These are phyloP conservation scores for Colletotrichum neosansevieriae DNA, from an alignment of 2,329 filamentous ascomycete genomes.

Conservation along the genomic window DNA sequence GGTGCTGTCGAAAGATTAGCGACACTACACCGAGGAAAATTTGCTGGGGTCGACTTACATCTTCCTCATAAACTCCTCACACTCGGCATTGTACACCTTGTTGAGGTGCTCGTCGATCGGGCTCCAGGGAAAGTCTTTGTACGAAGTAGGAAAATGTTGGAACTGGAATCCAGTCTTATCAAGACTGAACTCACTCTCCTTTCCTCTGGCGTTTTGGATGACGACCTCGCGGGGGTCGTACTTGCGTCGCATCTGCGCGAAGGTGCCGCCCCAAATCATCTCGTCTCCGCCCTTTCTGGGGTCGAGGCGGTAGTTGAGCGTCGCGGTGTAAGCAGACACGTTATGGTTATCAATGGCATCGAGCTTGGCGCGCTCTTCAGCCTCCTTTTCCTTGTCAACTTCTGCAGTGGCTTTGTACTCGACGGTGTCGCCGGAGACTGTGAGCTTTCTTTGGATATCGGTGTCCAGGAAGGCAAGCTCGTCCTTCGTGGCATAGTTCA, in stretches of 20 bases:
- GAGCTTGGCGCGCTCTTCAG: constrained; percentile 20
- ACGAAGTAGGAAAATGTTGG: constrained; percentile 13
- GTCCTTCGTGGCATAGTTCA: constrained; percentile 21
- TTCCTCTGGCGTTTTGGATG: constrained; percentile 17
- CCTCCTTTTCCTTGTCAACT: constrained; percentile 4
- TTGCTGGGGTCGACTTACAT: not conserved
- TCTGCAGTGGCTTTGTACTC: constrained; percentile 11
- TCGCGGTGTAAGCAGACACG: not conserved
- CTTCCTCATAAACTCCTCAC: constrained; percentile 20
- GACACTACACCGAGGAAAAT: no score
- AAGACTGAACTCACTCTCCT: constrained; percentile 11
- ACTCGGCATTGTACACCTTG: constrained; percentile 4
- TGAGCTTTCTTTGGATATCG: constrained; percentile 3
- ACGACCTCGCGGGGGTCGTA: constrained; percentile 12
- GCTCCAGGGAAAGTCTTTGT: constrained; percentile 24
- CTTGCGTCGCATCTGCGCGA: constrained; percentile 26
- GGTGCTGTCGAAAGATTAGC: not conserved
- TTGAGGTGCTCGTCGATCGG: constrained; percentile 24
- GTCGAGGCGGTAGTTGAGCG: constrained; percentile 22
- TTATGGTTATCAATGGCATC: constrained; percentile 4
- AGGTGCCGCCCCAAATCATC: constrained; percentile 30
- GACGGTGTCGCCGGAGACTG: constrained; percentile 3
- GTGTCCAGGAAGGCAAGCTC: constrained; percentile 29
- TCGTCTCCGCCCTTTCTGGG: constrained; percentile 24
- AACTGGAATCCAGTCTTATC: constrained; percentile 24